phyloP scores from a whole-genome alignment of 1,139 yeast genomes.

The Blastobotrys apis region DNA sequence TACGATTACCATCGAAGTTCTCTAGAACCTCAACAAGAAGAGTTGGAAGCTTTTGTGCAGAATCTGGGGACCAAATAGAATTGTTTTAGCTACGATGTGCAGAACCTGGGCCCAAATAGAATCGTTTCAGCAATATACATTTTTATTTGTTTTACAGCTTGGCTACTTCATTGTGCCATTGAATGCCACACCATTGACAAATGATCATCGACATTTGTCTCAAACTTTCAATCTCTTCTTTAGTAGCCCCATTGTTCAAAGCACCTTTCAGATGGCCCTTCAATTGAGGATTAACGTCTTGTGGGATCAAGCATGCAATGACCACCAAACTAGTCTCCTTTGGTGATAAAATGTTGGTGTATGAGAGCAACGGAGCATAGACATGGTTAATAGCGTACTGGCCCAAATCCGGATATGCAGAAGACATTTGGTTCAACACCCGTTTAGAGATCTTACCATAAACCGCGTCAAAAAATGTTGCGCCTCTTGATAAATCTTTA shows the following conservation, averaged over 20 bases:
- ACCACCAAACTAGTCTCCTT: slow-evolving; percentile 75
- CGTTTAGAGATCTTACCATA: slow-evolving; percentile 71
- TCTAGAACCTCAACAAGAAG: too few relatives aligned
- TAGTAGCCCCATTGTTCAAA: slow-evolving; percentile 66
- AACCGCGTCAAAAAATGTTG: slow-evolving; percentile 67
- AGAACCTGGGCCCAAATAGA: too few relatives aligned
- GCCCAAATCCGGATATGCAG: slow-evolving; percentile 85
- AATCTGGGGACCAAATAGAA: too few relatives aligned
- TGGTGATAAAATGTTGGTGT: slow-evolving; percentile 55
- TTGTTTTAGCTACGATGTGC: too few relatives aligned
- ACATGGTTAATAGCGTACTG: slow-evolving; percentile 66
- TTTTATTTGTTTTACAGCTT: slow-evolving; percentile 46
- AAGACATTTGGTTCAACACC: slow-evolving; percentile 60
- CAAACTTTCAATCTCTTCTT: slow-evolving; percentile 57
- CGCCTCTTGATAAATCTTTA: slow-evolving; percentile 42
- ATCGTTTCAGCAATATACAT: too few relatives aligned
- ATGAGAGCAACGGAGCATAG: slow-evolving; percentile 73
- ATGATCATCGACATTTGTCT: slow-evolving; percentile 62
- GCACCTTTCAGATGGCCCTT: slow-evolving; percentile 91
- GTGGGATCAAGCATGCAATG: slow-evolving; percentile 79
- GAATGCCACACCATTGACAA: slow-evolving; percentile 70
- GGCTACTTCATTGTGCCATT: slow-evolving; percentile 61
- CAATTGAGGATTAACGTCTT: slow-evolving; percentile 90
- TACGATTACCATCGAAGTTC: too few relatives aligned
- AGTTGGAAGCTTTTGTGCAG: too few relatives aligned